phyloP scores from a whole-genome alignment of 805 yeast genomes.

The Allodekkera sacchari region DNA sequence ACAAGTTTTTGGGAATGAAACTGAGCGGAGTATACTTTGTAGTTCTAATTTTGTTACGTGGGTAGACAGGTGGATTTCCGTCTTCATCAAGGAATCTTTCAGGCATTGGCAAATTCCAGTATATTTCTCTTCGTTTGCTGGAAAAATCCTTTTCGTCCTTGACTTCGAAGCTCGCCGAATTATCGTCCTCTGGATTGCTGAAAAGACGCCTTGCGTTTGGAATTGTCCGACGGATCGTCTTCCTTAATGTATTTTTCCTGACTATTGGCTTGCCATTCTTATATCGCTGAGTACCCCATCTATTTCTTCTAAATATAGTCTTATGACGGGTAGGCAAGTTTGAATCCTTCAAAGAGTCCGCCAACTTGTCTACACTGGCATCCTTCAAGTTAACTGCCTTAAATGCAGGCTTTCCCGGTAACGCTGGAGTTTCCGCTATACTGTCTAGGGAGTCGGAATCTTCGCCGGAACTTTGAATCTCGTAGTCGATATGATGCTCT shows the following conservation, averaged over 20 bases:
- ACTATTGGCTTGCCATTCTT: conserved; percentile 58
- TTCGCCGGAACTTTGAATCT: no score
- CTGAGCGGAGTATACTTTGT: conserved; percentile 90
- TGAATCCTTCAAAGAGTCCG: no score
- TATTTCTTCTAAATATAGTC: conserved; percentile 59
- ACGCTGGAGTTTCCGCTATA: conserved; percentile 18
- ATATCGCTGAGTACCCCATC: conserved; percentile 89
- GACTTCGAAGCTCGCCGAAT: conserved; percentile 30
- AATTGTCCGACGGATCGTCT: conserved; percentile 15
- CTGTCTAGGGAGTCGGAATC: conserved; percentile 13
- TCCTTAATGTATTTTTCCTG: conserved; percentile 48
- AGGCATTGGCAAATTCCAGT: conserved; percentile 55
- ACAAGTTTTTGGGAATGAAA: conserved; percentile 78
- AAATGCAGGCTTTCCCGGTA: conserved; percentile 11
- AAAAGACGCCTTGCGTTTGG: conserved; percentile 15
- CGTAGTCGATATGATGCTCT: no score
- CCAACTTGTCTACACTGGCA: conserved; percentile 7
- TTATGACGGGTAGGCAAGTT: no score
- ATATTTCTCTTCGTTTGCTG: conserved; percentile 36
- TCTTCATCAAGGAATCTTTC: conserved; percentile 44
- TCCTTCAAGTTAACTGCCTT: conserved; percentile 9
- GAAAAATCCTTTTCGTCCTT: conserved; percentile 21
- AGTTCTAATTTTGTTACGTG: conserved; percentile 89
- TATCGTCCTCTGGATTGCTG: conserved; percentile 26
- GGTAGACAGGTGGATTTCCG: conserved; percentile 53